These are phyloP conservation scores for Apium graveolens DNA, from an alignment of 129 eudicot species.

Conservation along the genomic window DNA sequence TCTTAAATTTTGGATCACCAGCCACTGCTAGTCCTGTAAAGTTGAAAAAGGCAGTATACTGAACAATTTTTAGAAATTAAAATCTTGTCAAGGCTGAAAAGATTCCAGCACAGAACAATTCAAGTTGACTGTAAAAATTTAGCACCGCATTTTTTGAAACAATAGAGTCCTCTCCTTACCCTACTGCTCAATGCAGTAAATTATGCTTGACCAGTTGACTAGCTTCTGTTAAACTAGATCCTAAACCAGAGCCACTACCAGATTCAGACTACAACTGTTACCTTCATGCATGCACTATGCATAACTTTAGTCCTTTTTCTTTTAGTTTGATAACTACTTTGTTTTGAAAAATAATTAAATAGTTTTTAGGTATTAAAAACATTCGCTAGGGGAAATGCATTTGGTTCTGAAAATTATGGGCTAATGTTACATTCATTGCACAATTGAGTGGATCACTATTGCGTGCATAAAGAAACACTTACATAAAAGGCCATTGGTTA, in stretches of 20 bases:
- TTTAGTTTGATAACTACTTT: background rate
- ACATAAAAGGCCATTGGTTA: background rate
- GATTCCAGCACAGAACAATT: background rate
- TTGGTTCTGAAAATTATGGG: background rate
- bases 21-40: slow-evolving; percentile 83
- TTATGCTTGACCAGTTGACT: background rate
- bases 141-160: background rate
- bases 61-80: background rate
- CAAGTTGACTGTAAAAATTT: background rate
- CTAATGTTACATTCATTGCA: background rate
- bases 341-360: background rate
- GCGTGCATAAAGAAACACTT: background rate
- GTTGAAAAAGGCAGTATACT: background rate
- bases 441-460: background rate
- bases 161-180: too few relatives aligned
- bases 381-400: background rate
- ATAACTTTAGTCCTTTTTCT: background rate
- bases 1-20: slow-evolving; percentile 84
- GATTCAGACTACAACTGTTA: background rate
- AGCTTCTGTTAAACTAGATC: background rate
- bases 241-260: background rate
- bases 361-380: background rate
- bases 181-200: background rate
- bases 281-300: background rate
- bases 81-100: slow-evolving; percentile 1